Evolutionary conservation across 805 yeast genomes (phyloP).

Genomic region (Lipomyces spencermartinsiae): DNA sequence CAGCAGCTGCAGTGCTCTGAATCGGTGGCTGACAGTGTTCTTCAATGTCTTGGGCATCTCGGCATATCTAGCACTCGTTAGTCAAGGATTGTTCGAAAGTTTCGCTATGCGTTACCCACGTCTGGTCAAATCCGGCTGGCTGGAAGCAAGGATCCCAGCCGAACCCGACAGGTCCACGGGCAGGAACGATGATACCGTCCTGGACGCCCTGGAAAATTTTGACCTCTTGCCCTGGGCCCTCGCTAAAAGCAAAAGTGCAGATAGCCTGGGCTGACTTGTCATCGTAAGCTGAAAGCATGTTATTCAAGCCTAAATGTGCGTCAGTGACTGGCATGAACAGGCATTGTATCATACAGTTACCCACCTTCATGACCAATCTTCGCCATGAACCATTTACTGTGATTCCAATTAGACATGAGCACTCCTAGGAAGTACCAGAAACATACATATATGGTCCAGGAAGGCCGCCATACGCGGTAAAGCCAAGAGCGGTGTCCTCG

Average conservation of each 20-base stretch:
- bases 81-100: background rate
- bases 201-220: conserved; percentile 74
- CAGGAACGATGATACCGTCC: conserved; percentile 73
- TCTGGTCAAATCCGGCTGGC: conserved; percentile 75
- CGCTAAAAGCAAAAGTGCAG: conserved; percentile 91
- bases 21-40: conserved; percentile 87
- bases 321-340: background rate
- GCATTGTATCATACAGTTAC: background rate
- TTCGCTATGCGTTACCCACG: conserved; percentile 45
- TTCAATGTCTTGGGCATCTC: conserved; percentile 81
- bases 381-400: conserved; percentile 82
- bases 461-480: conserved; percentile 76
- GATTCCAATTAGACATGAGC: background rate
- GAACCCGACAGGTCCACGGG: conserved; percentile 79
- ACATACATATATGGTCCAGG: conserved; percentile 86
- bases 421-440: background rate
- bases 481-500: conserved; percentile 92
- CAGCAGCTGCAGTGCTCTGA: conserved; percentile 77
- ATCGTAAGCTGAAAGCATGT: conserved; percentile 79
- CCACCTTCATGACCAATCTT: conserved; percentile 65
- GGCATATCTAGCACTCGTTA: conserved; percentile 60
- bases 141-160: conserved; percentile 95
- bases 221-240: conserved; percentile 76
- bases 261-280: conserved; percentile 86
- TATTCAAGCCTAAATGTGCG: conserved; percentile 60